Percentiles rank a stretch among this genome's conserved stretches.
Evolutionary conservation across 345 rosid genomes (phyloP).

Genomic region (Populus nigra): DNA sequence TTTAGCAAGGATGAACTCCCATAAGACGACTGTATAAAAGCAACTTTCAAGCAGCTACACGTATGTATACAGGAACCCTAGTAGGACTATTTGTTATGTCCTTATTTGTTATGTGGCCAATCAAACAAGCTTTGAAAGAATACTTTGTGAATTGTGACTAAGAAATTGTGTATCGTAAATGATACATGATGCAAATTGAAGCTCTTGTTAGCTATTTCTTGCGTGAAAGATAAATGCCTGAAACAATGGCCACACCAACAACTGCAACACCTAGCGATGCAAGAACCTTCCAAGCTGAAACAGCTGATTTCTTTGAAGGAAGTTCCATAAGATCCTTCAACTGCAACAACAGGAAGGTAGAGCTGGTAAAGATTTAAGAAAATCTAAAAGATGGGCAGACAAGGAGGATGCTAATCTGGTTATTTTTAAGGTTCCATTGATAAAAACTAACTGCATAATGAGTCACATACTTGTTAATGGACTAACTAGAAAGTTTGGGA

Average conservation of each 20-base stretch:
- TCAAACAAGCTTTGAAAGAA: no score
- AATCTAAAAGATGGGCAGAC: not conserved
- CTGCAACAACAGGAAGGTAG: conserved; percentile 33
- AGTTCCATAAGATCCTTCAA: conserved; percentile 63
- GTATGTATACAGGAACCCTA: not conserved
- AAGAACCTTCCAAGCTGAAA: conserved; percentile 50
- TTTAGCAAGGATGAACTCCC: not conserved
- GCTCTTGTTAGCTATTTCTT: conserved; percentile 38
- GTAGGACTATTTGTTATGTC: not conserved
- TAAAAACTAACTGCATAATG: not conserved
- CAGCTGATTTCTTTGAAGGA: conserved; percentile 47
- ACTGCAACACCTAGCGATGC: conserved; percentile 63
- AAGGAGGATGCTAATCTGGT: not conserved
- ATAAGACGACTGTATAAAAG: not conserved
- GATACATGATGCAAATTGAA: not conserved
- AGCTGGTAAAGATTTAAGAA: not conserved
- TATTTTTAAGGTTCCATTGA: not conserved
- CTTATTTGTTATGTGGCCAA: not conserved
- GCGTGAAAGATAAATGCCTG: conserved; percentile 59
- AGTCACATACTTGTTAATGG: not conserved
- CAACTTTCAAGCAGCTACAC: not conserved
- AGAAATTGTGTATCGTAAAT: not conserved
- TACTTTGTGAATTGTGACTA: not conserved
- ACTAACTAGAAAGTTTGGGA: not conserved
- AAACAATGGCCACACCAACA: conserved; percentile 66